Base-by-base conservation (phyloP, 106 monocot genomes). In the Amphibolis antarctica region DNA sequence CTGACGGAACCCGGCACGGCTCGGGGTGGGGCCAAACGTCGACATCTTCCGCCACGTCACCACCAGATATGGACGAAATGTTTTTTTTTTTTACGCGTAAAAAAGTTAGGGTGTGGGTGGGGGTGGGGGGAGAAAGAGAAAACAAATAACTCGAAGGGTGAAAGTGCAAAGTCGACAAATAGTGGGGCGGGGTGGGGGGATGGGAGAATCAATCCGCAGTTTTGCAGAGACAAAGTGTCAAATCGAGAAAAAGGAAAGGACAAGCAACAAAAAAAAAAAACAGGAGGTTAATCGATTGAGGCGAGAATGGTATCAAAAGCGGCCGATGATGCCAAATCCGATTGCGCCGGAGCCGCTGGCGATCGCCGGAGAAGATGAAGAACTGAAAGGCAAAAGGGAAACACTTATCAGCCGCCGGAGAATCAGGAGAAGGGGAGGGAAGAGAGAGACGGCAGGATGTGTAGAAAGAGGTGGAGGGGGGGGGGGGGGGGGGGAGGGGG, bases 1-100 rank as follows among this genome's bases (percentile, higher is more conserved):
- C 6, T 74, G 71, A 54, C 55, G 64, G 72, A 26, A 46, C 7
- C 46, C 63, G 47, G 25, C 4, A 3, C 44, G 42, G 46, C 11
- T 9, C 9, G 63, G 25, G 44, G 63, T 26, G 17, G 63, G 46
- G 23, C 19, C 46, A 46, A 19, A 46, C 18, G 63, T 63, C 63
- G 61, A 61, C 61, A 61, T 61, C 42, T 21, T 13, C 26, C 26
- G 44, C 61, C 61, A 61, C 61, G 61, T 61, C 57, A 57, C 26
- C 15, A 57, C 57, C 57, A 49, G 36, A 36, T 36, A 36, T 36
- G 4, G 36, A 36, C 36, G 7, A 36, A n/a, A 9, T 46, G 46
- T 9, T 46, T 46, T 46, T 46, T 10, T 46, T 49, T 49, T 17
- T 49, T 17, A 49, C 2, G 2, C 15, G n/a, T 3, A 17, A 1